A percentile compares a stretch with the other conserved stretches of the same genome.
Evolutionary conservation across 306 rosid genomes (phyloP).

Genomic region (Vigna radiata): DNA sequence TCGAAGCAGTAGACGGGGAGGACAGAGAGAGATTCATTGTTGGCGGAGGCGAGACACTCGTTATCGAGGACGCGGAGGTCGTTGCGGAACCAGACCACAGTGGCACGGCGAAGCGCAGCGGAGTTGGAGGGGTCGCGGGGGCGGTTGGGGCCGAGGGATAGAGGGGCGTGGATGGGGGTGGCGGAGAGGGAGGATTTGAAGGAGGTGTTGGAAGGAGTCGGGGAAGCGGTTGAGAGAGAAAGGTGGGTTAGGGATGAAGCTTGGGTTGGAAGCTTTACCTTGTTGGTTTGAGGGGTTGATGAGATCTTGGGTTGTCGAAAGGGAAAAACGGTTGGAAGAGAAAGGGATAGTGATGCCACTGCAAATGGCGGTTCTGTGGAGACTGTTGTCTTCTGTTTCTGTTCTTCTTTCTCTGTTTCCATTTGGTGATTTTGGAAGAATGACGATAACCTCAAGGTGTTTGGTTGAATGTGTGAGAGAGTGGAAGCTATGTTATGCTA

Average conservation of each 20-base stretch:
- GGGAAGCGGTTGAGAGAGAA: constrained; percentile 64
- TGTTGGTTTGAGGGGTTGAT: constrained; percentile 58
- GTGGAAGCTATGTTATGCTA: neutral
- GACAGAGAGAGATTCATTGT: constrained; percentile 79
- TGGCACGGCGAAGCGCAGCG: constrained; percentile 82
- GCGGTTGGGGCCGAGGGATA: constrained; percentile 71
- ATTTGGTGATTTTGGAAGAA: constrained; percentile 32
- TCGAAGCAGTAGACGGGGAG: constrained; percentile 94
- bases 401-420: constrained; percentile 49
- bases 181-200: constrained; percentile 77
- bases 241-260: constrained; percentile 81
- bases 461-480: neutral
- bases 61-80: constrained; percentile 90
- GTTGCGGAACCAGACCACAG: constrained; percentile 92
- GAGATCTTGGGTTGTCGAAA: constrained; percentile 62
- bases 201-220: constrained; percentile 59
- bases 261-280: constrained; percentile 75
- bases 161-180: constrained; percentile 78
- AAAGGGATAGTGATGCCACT: constrained; percentile 70
- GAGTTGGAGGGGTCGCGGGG: constrained; percentile 83
- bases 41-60: constrained; percentile 78
- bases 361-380: constrained; percentile 54
- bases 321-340: constrained; percentile 67
- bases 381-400: constrained; percentile 35
- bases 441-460: neutral